Evolutionary conservation across 2,329 filamentous ascomycete species (phyloP), one percentile per base, ranked within the genome.

Genomic region (Thelonectria discophora): DNA sequence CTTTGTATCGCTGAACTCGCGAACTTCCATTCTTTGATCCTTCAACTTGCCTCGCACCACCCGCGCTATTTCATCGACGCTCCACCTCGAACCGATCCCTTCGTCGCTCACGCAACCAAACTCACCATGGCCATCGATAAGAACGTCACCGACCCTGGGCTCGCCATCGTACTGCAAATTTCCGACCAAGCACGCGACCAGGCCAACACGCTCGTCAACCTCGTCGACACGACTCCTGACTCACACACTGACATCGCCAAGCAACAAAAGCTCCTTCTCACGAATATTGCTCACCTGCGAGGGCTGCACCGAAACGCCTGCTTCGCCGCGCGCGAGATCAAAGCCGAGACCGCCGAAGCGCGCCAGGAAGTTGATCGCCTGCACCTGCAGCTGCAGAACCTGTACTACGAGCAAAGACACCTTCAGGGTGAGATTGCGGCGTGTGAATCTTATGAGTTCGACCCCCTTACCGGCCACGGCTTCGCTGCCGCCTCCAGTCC

Each of bases 371-470:
- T 98, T 66, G 95, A 99, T 75, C 88, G 90, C 51, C 83, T 99
- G 63, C 94, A 98, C 75, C 84, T 99, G 39, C 92, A 97, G 73
- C 84, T 99, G 57, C 94, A 98, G 78, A 99, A 99, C 73, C 81
- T 99, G 8, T 96, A 95, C 76, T 99, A 99, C 74, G 94, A 99
- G 77, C 94, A 98, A 79, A 85, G 92, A 56, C 93, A 97, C 77
- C 81, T 99, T 56, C 88, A 91, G 66, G 92, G 92, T 50, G 95
- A 99, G 78, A 98, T 99, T 63, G 82, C 87, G 1, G 93, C 92
- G 9, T 98, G 95, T 76, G 92, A 97, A 74, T 90, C 89, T 53
- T 97, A 96, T 71, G 92, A 97, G 93, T 97, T 80, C 64, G 91
- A 85, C 11, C 12, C 17, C 13, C n/a, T 20, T n/a, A 21, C 15